Percentiles rank a stretch among this genome's conserved stretches.
phyloP scores from a whole-genome alignment of 257 asterid genomes.

The Leptodermis oblonga region DNA sequence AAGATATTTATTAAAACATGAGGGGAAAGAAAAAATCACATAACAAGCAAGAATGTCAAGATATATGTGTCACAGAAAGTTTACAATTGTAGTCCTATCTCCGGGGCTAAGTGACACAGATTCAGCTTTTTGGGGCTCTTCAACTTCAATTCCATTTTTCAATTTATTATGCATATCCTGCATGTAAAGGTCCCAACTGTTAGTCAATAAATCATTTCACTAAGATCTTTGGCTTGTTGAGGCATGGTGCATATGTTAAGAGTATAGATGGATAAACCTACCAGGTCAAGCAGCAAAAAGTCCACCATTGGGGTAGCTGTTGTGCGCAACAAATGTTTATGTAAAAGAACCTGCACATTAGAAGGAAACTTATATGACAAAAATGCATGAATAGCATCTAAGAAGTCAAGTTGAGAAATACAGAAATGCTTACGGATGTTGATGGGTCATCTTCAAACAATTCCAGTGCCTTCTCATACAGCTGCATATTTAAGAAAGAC shows the following conservation, averaged over 20 bases:
- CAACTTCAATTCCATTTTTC: conserved; percentile 70
- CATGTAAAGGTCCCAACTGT: conserved; percentile 20
- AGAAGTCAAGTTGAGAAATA: conserved; percentile 20
- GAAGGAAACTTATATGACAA: conserved; percentile 2
- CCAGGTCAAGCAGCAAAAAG: conserved; percentile 68
- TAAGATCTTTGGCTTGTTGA: background rate
- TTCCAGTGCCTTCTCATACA: conserved; percentile 88
- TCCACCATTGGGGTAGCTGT: conserved; percentile 74
- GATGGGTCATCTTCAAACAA: conserved; percentile 88
- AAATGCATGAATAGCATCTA: conserved; percentile 10
- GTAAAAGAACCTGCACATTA: conserved; percentile 57
- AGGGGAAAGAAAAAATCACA: background rate
- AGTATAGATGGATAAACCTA: conserved; percentile 29
- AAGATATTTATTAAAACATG: background rate
- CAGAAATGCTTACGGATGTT: conserved; percentile 58
- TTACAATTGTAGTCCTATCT: conserved; percentile 71
- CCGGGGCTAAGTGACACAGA: conserved; percentile 48
- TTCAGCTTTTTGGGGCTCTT: conserved; percentile 58
- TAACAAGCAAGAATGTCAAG: conserved; percentile 17
- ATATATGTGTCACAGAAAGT: conserved; percentile 16
- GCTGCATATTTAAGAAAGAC: conserved; percentile 80
- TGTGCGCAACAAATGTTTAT: conserved; percentile 86
- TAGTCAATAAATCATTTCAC: conserved; percentile 12
- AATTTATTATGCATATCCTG: conserved; percentile 76
- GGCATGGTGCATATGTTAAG: conserved; percentile 2